A percentile compares a stretch with the other conserved stretches of the same genome.
Conservation (phyloP, 495 filamentous ascomycete genomes). For the Podospora australis region DNA sequence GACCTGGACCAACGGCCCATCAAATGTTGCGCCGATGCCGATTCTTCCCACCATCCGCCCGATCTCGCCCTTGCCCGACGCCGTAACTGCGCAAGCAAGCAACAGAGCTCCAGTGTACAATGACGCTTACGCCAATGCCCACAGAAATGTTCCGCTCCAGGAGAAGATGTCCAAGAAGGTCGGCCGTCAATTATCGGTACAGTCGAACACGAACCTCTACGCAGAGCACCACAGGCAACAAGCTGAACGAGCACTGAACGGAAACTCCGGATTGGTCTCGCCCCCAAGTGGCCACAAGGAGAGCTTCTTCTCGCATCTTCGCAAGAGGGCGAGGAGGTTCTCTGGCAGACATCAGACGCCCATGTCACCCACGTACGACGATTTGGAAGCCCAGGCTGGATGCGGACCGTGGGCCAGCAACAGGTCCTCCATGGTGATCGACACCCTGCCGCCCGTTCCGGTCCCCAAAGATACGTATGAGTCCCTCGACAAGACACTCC, state of each 20-base stretch:
- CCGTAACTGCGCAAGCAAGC: constrained; percentile 81
- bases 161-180: constrained; percentile 83
- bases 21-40: constrained; percentile 89
- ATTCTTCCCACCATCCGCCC: constrained; percentile 95
- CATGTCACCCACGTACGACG: constrained; percentile 66
- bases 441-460: constrained; percentile 49
- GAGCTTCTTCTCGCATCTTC: constrained; percentile 94
- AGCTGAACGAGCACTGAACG: constrained; percentile 84
- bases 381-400: constrained; percentile 85
- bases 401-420: constrained; percentile 83
- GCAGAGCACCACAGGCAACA: constrained; percentile 83
- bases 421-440: constrained; percentile 76
- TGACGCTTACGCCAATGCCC: constrained; percentile 33
- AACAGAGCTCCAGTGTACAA: constrained; percentile 43
- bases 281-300: constrained; percentile 71
- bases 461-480: constrained; percentile 55
- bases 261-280: constrained; percentile 59
- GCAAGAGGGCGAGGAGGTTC: constrained; percentile 86
- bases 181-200: constrained; percentile 87
- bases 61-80: constrained; percentile 86
- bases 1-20: constrained; percentile 75
- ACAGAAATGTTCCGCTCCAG: constrained; percentile 36
- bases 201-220: constrained; percentile 88
- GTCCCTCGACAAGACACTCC: constrained; percentile 70
- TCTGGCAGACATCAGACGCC: constrained; percentile 82